phyloP scores from a whole-genome alignment of 768 basidiomycete genomes.

The Rhodotorula toruloides region DNA sequence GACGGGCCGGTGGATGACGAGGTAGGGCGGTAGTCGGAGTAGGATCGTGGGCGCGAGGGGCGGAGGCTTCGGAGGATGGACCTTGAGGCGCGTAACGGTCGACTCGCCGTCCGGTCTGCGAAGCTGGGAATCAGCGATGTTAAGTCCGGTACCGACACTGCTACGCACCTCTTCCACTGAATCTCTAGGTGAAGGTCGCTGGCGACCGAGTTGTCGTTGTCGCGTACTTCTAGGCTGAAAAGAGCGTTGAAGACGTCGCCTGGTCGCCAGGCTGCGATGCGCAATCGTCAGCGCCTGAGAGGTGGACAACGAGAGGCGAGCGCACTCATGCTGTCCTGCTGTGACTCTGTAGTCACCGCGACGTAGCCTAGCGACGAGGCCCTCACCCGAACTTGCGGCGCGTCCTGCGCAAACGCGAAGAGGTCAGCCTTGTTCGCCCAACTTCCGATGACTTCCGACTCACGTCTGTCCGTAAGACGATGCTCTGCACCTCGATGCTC shows the following conservation, averaged over 20 bases:
- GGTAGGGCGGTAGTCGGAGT: constrained; percentile 61
- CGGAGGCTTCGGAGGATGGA: constrained; percentile 61
- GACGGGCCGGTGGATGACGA: constrained; percentile 51
- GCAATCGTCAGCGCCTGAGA: neutral
- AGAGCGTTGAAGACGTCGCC: constrained; percentile 61
- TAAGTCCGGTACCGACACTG: neutral
- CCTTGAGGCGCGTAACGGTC: constrained; percentile 8
- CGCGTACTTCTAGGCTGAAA: constrained; percentile 52
- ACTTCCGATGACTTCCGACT: neutral
- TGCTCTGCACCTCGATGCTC: constrained; percentile 54
- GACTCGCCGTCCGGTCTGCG: neutral
- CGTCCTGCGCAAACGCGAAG: constrained; percentile 50
- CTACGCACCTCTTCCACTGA: constrained; percentile 39
- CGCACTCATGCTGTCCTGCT: neutral
- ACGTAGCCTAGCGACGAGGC: constrained; percentile 54
- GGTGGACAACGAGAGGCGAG: too few relatives aligned
- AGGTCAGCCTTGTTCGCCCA: neutral
- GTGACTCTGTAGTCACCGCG: too few relatives aligned
- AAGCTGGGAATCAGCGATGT: neutral
- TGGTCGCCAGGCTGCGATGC: constrained; percentile 25
- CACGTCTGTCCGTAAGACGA: constrained; percentile 41
- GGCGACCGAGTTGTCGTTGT: neutral
- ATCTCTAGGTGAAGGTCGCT: constrained; percentile 34
- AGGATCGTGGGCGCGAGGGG: constrained; percentile 58
- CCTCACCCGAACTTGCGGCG: constrained; percentile 47